These are phyloP conservation scores for Diplosphaera chodatii DNA, from an alignment of 139 green algal species.

Conservation along the genomic window DNA sequence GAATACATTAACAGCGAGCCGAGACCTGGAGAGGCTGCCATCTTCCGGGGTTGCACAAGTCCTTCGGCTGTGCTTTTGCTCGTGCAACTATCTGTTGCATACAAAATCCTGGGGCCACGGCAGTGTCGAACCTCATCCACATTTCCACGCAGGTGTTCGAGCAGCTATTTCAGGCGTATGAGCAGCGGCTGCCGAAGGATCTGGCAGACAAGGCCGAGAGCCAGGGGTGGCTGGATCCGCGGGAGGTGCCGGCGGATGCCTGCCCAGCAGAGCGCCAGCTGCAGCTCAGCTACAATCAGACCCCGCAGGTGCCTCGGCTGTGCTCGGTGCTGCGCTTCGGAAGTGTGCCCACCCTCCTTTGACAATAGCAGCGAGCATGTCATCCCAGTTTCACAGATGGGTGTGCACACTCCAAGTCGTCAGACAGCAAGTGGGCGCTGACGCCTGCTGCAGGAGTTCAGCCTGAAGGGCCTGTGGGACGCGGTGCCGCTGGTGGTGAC, in stretches of 20 bases:
- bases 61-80: too few relatives aligned
- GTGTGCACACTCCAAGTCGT: too few relatives aligned
- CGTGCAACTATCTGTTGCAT: too few relatives aligned
- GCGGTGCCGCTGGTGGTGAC: slow-evolving; percentile 17
- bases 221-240: slow-evolving; percentile 2
- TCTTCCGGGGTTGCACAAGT: too few relatives aligned
- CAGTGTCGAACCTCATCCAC: slow-evolving; percentile 8
- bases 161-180: slow-evolving; percentile 74
- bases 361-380: too few relatives aligned
- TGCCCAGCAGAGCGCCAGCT: slow-evolving; percentile 58
- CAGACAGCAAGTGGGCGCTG: too few relatives aligned
- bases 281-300: slow-evolving; percentile 58
- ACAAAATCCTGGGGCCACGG: too few relatives aligned
- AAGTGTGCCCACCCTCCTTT: too few relatives aligned
- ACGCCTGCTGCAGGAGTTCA: slow-evolving; percentile 19
- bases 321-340: too few relatives aligned
- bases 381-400: too few relatives aligned
- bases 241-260: slow-evolving; percentile 29
- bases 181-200: slow-evolving; percentile 29
- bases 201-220: slow-evolving; percentile 8
- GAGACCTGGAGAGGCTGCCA: too few relatives aligned
- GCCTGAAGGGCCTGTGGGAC: slow-evolving; percentile 20
- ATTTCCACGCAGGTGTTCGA: slow-evolving; percentile 37
- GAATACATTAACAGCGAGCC: too few relatives aligned
- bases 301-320: slow-evolving; percentile 22